phyloP scores from a whole-genome alignment of 192 early-diverging fungal genomes.

The Phlyctochytrium bullatum region DNA sequence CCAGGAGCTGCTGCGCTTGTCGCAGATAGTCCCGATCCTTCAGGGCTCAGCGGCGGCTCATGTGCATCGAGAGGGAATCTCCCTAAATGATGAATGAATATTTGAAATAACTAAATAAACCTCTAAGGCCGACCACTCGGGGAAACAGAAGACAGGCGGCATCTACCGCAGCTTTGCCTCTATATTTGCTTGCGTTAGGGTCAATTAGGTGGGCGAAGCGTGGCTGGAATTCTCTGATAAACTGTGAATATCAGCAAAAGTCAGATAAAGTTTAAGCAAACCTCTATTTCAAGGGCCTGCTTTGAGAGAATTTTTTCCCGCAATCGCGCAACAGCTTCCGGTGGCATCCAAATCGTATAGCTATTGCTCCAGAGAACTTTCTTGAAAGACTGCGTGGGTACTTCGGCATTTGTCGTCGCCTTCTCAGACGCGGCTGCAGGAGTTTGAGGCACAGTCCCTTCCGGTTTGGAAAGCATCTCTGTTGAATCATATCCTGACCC shows the following conservation, averaged over 20 bases:
- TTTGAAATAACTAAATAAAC: constrained; percentile 11
- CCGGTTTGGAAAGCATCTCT: neutral
- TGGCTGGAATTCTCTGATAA: constrained; percentile 46
- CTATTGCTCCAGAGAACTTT: constrained; percentile 40
- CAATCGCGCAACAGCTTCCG: constrained; percentile 43
- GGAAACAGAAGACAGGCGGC: constrained; percentile 46
- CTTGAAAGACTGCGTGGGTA: constrained; percentile 34
- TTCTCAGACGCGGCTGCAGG: constrained; percentile 16
- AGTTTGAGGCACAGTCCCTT: constrained; percentile 1
- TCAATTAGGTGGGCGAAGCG: constrained; percentile 47
- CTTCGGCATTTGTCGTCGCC: constrained; percentile 6
- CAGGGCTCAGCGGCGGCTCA: constrained; percentile 16
- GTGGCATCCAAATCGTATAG: constrained; percentile 46
- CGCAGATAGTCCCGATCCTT: neutral
- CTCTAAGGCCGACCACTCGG: constrained; percentile 44
- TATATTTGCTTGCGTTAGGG: constrained; percentile 38
- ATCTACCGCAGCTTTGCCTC: constrained; percentile 44
- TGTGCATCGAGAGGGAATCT: constrained; percentile 31
- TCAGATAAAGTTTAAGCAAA: constrained; percentile 15
- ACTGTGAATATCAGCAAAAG: constrained; percentile 27
- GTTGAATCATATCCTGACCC: neutral
- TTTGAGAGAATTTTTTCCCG: constrained; percentile 45
- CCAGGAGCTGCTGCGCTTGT: too few species aligned
- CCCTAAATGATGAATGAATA: constrained; percentile 8
- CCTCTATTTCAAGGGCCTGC: constrained; percentile 45